Conservation (phyloP, 2,329 filamentous ascomycete genomes). For the Sclerotinia nivalis region DNA sequence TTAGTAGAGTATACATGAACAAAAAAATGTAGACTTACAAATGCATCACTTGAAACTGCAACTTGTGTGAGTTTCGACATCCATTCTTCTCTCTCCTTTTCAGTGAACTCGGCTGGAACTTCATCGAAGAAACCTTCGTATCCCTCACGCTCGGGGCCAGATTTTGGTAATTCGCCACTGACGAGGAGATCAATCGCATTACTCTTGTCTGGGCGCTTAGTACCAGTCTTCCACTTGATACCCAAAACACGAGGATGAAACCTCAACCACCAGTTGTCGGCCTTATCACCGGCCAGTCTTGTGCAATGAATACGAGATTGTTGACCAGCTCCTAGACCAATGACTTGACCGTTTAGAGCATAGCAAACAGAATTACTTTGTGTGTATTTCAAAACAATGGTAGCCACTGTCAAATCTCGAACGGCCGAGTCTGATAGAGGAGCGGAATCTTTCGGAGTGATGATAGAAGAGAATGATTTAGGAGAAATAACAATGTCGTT, state of each 20-base stretch:
- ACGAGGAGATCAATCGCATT: conserved; percentile 97
- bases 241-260: conserved; percentile 87
- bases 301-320: conserved; percentile 99
- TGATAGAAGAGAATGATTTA: conserved; percentile 79
- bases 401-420: conserved; percentile 89
- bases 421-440: conserved; percentile 77
- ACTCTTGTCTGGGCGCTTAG: conserved; percentile 95
- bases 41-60: conserved; percentile 89
- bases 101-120: conserved; percentile 78
- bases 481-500: conserved; percentile 89
- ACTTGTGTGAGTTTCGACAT: conserved; percentile 78
- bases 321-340: conserved; percentile 93
- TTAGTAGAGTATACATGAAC: conserved; percentile 19
- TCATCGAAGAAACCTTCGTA: conserved; percentile 91
- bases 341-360: conserved; percentile 86
- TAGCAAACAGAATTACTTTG: conserved; percentile 99
- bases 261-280: conserved; percentile 99
- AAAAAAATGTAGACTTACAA: conserved; percentile 60
- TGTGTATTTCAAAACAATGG: conserved; percentile 97
- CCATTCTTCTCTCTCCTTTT: conserved; percentile 85
- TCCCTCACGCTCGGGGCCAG: conserved; percentile 77
- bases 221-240: conserved; percentile 97
- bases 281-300: conserved; percentile 93
- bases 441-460: conserved; percentile 78
- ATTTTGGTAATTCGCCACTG: conserved; percentile 82